phyloP scores from a whole-genome alignment of 2,329 filamentous ascomycete genomes.

The Septoria linicola region DNA sequence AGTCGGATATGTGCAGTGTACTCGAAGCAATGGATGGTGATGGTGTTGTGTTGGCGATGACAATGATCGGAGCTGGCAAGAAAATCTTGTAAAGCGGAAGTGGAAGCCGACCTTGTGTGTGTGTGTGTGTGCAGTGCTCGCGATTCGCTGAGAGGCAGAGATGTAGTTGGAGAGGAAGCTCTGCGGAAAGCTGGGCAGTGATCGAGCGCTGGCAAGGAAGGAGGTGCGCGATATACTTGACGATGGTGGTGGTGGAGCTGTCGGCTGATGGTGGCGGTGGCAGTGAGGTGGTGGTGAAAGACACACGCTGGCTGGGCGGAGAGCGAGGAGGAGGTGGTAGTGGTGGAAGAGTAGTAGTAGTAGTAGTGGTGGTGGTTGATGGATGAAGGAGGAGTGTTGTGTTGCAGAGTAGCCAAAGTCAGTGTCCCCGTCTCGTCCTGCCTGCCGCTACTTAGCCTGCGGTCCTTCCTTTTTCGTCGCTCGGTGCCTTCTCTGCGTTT shows the following conservation, averaged over 20 bases:
- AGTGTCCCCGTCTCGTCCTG: too few species aligned
- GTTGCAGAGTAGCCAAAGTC: too few species aligned
- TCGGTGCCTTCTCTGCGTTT: too few species aligned
- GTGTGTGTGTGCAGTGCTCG: constrained; percentile 7
- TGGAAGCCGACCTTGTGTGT: background rate
- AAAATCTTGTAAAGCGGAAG: constrained; percentile 4
- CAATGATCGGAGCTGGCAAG: constrained; percentile 21
- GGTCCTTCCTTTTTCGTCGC: too few species aligned
- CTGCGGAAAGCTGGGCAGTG: constrained; percentile 7
- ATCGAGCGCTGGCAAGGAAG: background rate
- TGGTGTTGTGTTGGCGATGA: constrained; percentile 18
- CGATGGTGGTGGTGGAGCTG: too few species aligned
- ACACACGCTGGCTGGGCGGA: background rate
- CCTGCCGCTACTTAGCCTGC: too few species aligned
- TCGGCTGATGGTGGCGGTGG: too few species aligned
- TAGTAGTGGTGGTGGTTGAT: background rate
- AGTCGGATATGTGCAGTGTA: constrained; percentile 19
- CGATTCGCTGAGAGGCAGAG: constrained; percentile 3
- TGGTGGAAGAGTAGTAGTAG: background rate
- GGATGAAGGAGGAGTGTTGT: background rate
- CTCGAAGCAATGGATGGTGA: constrained; percentile 12
- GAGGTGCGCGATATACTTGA: too few species aligned
- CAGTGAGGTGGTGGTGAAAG: too few species aligned
- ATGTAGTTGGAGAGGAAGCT: background rate
- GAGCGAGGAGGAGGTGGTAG: background rate